A percentile compares a stretch with the other conserved stretches of the same genome.
Evolutionary conservation across 805 yeast genomes (phyloP).

Genomic region (Barnettozyma salicaria): DNA sequence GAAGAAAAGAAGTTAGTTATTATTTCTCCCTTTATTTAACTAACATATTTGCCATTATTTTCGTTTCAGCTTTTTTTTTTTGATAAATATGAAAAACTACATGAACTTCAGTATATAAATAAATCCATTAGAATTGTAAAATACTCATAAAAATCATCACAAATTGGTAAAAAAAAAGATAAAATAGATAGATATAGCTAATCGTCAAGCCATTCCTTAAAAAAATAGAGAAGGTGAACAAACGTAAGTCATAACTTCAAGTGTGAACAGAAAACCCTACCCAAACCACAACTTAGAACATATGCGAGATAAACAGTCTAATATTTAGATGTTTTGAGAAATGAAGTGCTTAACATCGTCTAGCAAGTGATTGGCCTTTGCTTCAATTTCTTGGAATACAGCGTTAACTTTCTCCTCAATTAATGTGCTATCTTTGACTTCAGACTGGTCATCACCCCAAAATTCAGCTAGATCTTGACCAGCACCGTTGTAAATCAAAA

Average conservation of each 20-base stretch:
- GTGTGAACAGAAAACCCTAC: background rate
- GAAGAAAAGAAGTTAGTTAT: no score
- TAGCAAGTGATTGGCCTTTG: conserved; percentile 12
- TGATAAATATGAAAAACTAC: no score
- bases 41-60: no score
- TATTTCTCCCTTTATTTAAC: no score
- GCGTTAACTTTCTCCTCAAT: conserved; percentile 15
- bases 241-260: no score
- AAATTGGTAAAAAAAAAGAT: no score
- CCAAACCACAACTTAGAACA: conserved; percentile 2
- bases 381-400: conserved; percentile 18
- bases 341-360: conserved; percentile 12
- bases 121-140: no score
- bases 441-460: conserved; percentile 19
- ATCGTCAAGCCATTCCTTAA: background rate
- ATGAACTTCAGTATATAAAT: no score
- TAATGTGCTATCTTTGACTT: conserved; percentile 4
- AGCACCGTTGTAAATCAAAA: conserved; percentile 75
- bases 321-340: conserved; percentile 9
- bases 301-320: conserved; percentile 3
- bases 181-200: background rate
- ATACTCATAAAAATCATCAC: no score
- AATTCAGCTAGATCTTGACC: conserved; percentile 51
- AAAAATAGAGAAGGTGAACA: background rate
- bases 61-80: no score